Percentiles rank a stretch among this genome's conserved stretches.
Conservation (phyloP, 805 yeast species). For the Spathaspora gorwiae region DNA sequence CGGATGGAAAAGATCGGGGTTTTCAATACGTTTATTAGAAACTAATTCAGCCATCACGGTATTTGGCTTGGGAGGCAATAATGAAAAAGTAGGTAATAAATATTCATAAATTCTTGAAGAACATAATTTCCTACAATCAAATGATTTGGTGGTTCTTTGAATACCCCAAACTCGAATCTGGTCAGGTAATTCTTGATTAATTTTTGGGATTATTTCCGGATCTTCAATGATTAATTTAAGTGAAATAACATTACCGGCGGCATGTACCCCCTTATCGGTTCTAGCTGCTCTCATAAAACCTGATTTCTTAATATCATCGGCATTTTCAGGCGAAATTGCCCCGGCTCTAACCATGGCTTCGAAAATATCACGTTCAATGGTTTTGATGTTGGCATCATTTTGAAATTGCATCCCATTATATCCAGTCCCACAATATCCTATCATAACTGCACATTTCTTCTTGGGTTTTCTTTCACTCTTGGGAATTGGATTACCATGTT, state of each 20-base stretch:
- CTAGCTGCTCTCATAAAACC: constrained; percentile 86
- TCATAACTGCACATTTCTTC: constrained; percentile 81
- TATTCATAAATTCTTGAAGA: constrained; percentile 95
- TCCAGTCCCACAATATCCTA: constrained; percentile 95
- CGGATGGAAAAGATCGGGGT: constrained; percentile 58
- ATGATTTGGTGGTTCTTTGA: constrained; percentile 80
- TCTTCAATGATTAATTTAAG: constrained; percentile 83
- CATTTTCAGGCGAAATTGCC: constrained; percentile 80
- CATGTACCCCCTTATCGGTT: constrained; percentile 96
- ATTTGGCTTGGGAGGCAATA: constrained; percentile 84
- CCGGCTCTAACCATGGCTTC: constrained; percentile 82
- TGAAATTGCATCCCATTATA: constrained; percentile 91
- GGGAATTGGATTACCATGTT: constrained; percentile 56
- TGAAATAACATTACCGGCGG: constrained; percentile 90
- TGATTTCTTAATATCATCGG: constrained; percentile 81
- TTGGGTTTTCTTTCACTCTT: constrained; percentile 70
- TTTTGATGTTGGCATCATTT: constrained; percentile 69
- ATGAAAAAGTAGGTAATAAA: constrained; percentile 83
- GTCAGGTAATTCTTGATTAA: constrained; percentile 74
- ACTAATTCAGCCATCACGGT: constrained; percentile 62
- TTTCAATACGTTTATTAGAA: constrained; percentile 44
- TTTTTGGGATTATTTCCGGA: constrained; percentile 62
- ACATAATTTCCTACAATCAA: constrained; percentile 94
- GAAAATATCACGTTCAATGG: constrained; percentile 88
- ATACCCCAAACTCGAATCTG: constrained; percentile 92